Percentiles rank a stretch among this genome's conserved stretches.
These are phyloP conservation scores for Candida alai DNA, from an alignment of 805 yeast species.

Conservation along the genomic window DNA sequence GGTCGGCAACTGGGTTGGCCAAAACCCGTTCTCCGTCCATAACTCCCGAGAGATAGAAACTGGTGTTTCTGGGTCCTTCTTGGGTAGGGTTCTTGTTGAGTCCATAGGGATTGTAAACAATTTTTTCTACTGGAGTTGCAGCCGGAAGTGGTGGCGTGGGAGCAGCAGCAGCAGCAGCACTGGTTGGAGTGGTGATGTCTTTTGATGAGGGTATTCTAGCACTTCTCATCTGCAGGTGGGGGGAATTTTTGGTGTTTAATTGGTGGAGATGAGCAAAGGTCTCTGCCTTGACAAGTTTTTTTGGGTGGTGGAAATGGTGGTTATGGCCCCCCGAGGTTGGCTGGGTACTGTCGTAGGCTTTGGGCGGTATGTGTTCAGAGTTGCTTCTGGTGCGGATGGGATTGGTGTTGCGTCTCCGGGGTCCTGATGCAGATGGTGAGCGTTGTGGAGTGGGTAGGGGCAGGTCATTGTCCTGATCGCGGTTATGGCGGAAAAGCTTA, in stretches of 20 bases:
- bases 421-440: conserved; percentile 17
- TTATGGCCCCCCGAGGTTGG: background rate
- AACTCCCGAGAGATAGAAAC: conserved; percentile 28
- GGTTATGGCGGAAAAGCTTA: conserved; percentile 19
- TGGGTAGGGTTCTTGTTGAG: conserved; percentile 29
- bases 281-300: conserved; percentile 27
- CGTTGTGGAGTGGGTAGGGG: conserved; percentile 9
- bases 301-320: conserved; percentile 5
- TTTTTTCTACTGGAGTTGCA: conserved; percentile 34
- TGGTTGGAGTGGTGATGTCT: conserved; percentile 3
- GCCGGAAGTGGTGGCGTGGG: conserved; percentile 3
- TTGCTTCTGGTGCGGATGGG: conserved; percentile 7
- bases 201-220: conserved; percentile 7
- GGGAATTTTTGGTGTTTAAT: conserved; percentile 26
- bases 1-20: conserved; percentile 60
- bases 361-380: conserved; percentile 5
- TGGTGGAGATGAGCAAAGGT: conserved; percentile 36
- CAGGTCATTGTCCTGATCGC: conserved; percentile 6
- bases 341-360: background rate
- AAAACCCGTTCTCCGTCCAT: conserved; percentile 47
- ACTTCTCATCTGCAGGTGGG: conserved; percentile 14
- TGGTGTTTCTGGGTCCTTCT: conserved; percentile 24
- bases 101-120: conserved; percentile 68
- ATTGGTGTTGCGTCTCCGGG: conserved; percentile 18
- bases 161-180: background rate